Evolutionary conservation across 2,329 filamentous ascomycete species (phyloP).

Genomic region (Ceratocystiopsis minuta): DNA sequence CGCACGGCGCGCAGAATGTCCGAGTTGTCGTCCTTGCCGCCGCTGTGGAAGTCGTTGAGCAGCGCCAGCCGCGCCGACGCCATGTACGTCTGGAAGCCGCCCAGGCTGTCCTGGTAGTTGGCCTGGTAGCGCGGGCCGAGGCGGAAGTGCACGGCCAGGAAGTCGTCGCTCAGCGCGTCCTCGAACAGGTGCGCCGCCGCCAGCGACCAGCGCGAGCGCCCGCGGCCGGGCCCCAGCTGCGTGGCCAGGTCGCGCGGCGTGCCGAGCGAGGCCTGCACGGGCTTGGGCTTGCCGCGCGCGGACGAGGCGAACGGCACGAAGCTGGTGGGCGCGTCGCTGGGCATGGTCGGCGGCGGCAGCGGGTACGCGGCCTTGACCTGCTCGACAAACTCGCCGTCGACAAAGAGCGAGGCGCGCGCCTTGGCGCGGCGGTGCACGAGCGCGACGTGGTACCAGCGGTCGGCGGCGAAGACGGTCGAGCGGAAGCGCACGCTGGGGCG

Average conservation of each 20-base stretch:
- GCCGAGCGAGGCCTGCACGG: conserved; percentile 82
- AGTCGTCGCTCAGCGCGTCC: conserved; percentile 74
- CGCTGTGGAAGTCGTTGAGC: conserved; percentile 80
- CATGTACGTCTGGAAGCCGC: conserved; percentile 89
- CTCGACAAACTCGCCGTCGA: conserved; percentile 87
- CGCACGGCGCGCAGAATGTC: conserved; percentile 83
- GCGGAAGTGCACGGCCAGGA: conserved; percentile 77
- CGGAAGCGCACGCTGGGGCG: conserved; percentile 90
- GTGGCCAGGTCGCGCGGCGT: conserved; percentile 78
- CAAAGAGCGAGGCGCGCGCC: conserved; percentile 70
- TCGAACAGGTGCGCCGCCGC: conserved; percentile 81
- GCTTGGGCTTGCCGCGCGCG: conserved; percentile 32
- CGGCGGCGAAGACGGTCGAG: conserved; percentile 54
- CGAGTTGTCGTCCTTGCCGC: conserved; percentile 76
- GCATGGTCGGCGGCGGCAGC: conserved; percentile 44
- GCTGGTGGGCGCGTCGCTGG: conserved; percentile 44
- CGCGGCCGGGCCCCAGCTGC: conserved; percentile 54
- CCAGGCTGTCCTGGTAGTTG: conserved; percentile 91
- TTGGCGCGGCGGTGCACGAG: conserved; percentile 69
- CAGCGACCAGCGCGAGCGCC: too few relatives aligned
- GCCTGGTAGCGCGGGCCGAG: conserved; percentile 83
- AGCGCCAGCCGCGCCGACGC: conserved; percentile 81
- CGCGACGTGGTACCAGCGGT: conserved; percentile 83
- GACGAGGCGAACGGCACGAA: conserved; percentile 50
- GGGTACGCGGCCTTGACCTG: conserved; percentile 84